Percentiles rank a stretch among this genome's conserved stretches.
These are phyloP conservation scores for Lipomyces japonicus DNA, from an alignment of 805 yeast species.

Conservation along the genomic window DNA sequence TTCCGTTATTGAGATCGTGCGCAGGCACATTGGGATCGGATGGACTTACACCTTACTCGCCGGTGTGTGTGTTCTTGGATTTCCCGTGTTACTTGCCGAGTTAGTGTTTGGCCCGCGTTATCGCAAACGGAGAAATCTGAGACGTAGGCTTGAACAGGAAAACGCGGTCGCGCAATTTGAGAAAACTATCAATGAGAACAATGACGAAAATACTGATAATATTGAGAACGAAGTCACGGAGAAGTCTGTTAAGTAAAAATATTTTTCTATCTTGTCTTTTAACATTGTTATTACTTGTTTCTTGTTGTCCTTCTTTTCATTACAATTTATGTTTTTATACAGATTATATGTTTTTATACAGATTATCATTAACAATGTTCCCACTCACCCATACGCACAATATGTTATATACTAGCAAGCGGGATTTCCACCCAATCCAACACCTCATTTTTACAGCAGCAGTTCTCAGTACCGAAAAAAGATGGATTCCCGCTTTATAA, in stretches of 20 bases:
- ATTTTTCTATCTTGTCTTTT: no score
- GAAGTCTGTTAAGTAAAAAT: no score
- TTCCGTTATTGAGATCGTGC: slow-evolving; percentile 64
- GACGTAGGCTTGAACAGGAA: not conserved
- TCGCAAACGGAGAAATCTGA: not conserved
- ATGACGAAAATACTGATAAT: not conserved
- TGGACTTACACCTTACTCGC: slow-evolving; percentile 75
- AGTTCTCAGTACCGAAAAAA: no score
- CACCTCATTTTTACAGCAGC: not conserved
- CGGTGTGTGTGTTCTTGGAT: not conserved
- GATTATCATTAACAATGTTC: no score
- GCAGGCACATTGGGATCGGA: slow-evolving; percentile 55
- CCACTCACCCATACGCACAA: no score
- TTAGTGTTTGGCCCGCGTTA: no score
- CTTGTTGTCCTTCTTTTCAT: no score
- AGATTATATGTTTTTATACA: no score
- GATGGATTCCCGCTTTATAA: no score
- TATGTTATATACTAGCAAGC: not conserved
- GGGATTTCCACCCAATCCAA: not conserved
- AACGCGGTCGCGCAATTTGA: not conserved
- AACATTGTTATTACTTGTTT: no score
- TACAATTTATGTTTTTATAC: no score
- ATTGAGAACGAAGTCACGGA: not conserved
- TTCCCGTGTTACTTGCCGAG: not conserved
- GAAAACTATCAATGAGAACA: not conserved